Evolutionary conservation across 1,284 basidiomycete genomes (phyloP).

Genomic region (Ustilago loliicola): DNA sequence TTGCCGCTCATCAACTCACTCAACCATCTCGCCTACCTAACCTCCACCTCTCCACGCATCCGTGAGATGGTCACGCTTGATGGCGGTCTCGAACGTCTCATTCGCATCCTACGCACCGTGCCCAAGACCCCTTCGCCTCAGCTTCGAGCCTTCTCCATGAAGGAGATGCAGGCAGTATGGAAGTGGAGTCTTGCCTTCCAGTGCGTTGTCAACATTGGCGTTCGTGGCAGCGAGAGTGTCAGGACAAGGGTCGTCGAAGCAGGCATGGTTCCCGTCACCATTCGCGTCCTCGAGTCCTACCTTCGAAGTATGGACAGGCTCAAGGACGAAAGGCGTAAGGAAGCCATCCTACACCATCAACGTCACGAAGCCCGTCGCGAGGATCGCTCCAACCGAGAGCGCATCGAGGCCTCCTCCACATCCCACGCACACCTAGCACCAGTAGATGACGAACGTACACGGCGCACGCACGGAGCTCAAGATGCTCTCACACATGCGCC

Average conservation of each 20-base stretch:
- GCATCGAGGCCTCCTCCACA: slow-evolving; percentile 16
- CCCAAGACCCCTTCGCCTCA: slow-evolving; percentile 47
- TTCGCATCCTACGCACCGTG: slow-evolving; percentile 77
- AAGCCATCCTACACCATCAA: slow-evolving; percentile 37
- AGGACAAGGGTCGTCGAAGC: slow-evolving; percentile 94
- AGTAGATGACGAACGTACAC: slow-evolving; percentile 20
- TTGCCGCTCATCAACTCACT: slow-evolving; percentile 96
- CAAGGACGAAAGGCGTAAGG: slow-evolving; percentile 47
- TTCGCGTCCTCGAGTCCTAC: slow-evolving; percentile 90
- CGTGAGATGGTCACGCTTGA: slow-evolving; percentile 98
- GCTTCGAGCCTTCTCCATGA: slow-evolving; percentile 45
- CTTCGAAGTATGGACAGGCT: slow-evolving; percentile 71
- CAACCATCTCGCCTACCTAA: slow-evolving; percentile 95
- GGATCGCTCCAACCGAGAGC: slow-evolving; percentile 35
- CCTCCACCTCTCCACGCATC: slow-evolving; percentile 95
- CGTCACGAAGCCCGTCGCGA: slow-evolving; percentile 47
- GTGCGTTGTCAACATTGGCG: slow-evolving; percentile 97
- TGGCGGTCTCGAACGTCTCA: slow-evolving; percentile 93
- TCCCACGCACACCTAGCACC: slow-evolving; percentile 14
- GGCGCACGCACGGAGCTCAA: slow-evolving; percentile 16
- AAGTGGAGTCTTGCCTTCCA: slow-evolving; percentile 81
- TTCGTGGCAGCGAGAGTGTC: slow-evolving; percentile 87
- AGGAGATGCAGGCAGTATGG: slow-evolving; percentile 68
- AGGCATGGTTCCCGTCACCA: slow-evolving; percentile 92
- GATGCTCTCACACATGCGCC: slow-evolving; percentile 10